phyloP scores from a whole-genome alignment of 78 protist genomes.

The Ministeria vibrans region DNA sequence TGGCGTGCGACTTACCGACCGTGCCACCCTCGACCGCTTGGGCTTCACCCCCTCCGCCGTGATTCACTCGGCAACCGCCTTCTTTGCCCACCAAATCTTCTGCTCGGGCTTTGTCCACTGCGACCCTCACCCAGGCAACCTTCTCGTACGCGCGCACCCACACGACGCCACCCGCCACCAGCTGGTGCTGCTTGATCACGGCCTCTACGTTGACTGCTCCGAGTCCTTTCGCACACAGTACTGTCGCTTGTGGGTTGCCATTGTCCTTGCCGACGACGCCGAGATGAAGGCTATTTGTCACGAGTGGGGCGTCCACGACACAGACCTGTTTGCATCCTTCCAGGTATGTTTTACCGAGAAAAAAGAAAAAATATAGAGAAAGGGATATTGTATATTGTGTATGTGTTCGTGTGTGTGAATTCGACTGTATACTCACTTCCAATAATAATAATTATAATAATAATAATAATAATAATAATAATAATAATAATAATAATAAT shows the following conservation, averaged over 20 bases:
- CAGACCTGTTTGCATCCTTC: too few species aligned
- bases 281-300: too few species aligned
- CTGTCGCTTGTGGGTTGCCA: slow-evolving; percentile 55
- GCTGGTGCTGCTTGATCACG: slow-evolving; percentile 68
- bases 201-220: slow-evolving; percentile 46
- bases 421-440: too few species aligned
- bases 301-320: too few species aligned
- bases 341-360: too few species aligned
- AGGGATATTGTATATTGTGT: too few species aligned
- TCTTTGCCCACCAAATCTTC: slow-evolving; percentile 24
- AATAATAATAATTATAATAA: too few species aligned
- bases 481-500: too few species aligned
- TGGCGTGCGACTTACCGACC: slow-evolving; percentile 20
- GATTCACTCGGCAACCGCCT: neutral
- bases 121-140: slow-evolving; percentile 70
- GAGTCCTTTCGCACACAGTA: slow-evolving; percentile 10
- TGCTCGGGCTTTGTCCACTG: slow-evolving; percentile 39
- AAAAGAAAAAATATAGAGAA: too few species aligned
- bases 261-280: too few species aligned
- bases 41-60: neutral
- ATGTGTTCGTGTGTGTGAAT: too few species aligned
- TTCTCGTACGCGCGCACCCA: slow-evolving; percentile 30
- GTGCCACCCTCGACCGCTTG: neutral
- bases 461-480: too few species aligned
- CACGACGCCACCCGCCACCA: slow-evolving; percentile 2